Evolutionary conservation across 148 eudicot species (phyloP).

Genomic region (Vaccinium macrocarpon): DNA sequence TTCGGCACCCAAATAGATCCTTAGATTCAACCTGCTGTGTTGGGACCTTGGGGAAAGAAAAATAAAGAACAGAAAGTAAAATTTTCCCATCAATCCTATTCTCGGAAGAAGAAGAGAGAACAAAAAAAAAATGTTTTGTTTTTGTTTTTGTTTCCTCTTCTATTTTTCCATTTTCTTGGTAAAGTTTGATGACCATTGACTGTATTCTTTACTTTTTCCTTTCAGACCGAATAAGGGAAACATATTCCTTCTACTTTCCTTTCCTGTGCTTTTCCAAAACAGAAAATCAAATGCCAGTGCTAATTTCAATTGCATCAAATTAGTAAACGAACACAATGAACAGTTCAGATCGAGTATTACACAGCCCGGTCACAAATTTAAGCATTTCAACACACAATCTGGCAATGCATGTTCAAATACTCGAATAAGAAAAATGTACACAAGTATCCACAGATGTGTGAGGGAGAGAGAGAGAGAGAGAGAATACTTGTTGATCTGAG

Average conservation of each 20-base stretch:
- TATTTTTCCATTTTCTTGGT: background rate
- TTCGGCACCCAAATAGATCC: background rate
- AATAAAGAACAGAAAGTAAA: too few species aligned
- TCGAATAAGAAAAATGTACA: background rate
- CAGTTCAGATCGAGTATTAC: background rate
- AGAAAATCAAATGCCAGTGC: slow-evolving; percentile 1
- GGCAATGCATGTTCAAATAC: background rate
- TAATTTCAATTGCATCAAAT: background rate
- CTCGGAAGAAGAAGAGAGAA: too few species aligned
- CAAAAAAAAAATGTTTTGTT: too few species aligned
- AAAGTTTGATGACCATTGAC: background rate
- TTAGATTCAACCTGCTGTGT: background rate
- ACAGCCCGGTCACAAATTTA: background rate
- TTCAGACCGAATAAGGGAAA: background rate
- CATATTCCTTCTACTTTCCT: background rate
- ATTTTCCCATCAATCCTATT: too few species aligned
- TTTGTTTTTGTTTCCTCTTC: background rate
- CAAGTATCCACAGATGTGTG: background rate
- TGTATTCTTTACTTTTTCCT: background rate
- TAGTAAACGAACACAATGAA: background rate
- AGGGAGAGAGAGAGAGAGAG: slow-evolving; percentile 1
- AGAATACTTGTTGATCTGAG: slow-evolving; percentile 94
- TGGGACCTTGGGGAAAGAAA: too few species aligned
- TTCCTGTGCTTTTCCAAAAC: background rate
- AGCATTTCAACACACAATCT: background rate